Evolutionary conservation across 176 grass and related monocot genomes (phyloP).

Genomic region (Carex parvula): DNA sequence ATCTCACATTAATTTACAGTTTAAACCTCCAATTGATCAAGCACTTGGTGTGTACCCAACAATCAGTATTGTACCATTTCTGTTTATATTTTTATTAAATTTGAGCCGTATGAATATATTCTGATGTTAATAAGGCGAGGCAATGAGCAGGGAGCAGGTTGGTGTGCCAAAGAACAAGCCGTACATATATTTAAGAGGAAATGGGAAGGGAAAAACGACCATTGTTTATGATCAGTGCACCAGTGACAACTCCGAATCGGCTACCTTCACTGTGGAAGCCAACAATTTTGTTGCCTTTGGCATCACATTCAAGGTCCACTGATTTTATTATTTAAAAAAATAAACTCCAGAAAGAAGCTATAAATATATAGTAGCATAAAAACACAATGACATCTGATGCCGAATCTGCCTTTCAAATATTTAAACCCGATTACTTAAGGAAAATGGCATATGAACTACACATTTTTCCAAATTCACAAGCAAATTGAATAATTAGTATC

Average conservation of each 20-base stretch:
- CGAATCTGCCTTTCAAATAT: not conserved
- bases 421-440: not conserved
- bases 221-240: constrained; percentile 49
- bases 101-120: not conserved
- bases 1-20: not conserved
- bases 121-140: not conserved
- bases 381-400: not conserved
- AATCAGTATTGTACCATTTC: not conserved
- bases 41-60: not conserved
- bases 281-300: constrained; percentile 74
- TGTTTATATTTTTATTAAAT: not conserved
- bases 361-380: not conserved
- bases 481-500: not conserved
- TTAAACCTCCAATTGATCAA: not conserved
- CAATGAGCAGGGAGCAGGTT: constrained; percentile 50
- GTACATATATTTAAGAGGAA: constrained; percentile 75
- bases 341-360: not conserved
- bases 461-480: not conserved
- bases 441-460: not conserved
- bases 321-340: not conserved
- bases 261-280: constrained; percentile 53
- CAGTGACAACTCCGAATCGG: constrained; percentile 45
- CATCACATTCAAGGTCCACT: constrained; percentile 66
- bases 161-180: constrained; percentile 60
- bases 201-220: constrained; percentile 65